These are phyloP conservation scores for Alternaria novae-zelandiae DNA, from an alignment of 2,329 filamentous ascomycete species.

Conservation along the genomic window DNA sequence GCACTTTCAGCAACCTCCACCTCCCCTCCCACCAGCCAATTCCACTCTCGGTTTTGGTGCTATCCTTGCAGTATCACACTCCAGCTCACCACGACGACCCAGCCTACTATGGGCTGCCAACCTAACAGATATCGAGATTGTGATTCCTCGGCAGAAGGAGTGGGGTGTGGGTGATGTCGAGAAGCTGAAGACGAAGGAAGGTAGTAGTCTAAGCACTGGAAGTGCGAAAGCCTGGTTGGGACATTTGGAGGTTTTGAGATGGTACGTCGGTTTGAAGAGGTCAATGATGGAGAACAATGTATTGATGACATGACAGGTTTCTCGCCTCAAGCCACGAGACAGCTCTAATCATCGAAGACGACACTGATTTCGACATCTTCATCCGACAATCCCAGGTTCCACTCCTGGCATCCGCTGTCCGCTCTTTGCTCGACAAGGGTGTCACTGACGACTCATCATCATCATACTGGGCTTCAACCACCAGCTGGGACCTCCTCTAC, in stretches of 20 bases:
- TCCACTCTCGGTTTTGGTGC: constrained; percentile 41
- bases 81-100: constrained; percentile 42
- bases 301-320: constrained; percentile 6
- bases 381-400: constrained; percentile 27
- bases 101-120: constrained; percentile 48
- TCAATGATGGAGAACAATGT: background rate
- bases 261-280: constrained; percentile 18
- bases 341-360: constrained; percentile 39
- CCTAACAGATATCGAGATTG: constrained; percentile 47
- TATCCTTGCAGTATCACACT: constrained; percentile 48
- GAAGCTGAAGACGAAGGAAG: constrained; percentile 29
- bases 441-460: background rate
- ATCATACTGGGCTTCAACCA: constrained; percentile 40
- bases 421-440: constrained; percentile 16
- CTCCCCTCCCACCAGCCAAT: constrained; percentile 11
- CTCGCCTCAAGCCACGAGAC: constrained; percentile 26
- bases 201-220: constrained; percentile 42
- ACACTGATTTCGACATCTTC: constrained; percentile 33
- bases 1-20: background rate
- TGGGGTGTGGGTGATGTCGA: constrained; percentile 48
- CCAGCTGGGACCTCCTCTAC: constrained; percentile 48
- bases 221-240: constrained; percentile 51
- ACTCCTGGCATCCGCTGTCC: constrained; percentile 25
- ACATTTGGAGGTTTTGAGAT: constrained; percentile 48
- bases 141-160: constrained; percentile 46